Percentiles rank a stretch among this genome's conserved stretches.
phyloP scores from a whole-genome alignment of 164 flowering plant species.

The Platanus orientalis region DNA sequence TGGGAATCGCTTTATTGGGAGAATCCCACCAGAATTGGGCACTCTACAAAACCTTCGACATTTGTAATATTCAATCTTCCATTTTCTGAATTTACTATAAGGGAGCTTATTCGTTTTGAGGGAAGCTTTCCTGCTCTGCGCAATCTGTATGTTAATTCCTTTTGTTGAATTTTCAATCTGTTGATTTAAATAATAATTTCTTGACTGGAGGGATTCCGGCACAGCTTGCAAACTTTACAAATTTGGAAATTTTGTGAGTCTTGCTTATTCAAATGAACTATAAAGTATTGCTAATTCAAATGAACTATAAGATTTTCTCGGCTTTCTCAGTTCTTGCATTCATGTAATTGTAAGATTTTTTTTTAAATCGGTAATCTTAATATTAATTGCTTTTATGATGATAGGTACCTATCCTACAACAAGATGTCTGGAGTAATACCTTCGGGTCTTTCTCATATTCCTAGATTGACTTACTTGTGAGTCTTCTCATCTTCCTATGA shows the following conservation, averaged over 20 bases:
- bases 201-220: constrained; percentile 92
- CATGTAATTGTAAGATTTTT: too few species aligned
- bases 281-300: constrained; percentile 20
- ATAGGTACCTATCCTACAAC: constrained; percentile 83
- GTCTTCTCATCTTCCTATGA: constrained; percentile 23
- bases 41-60: constrained; percentile 72
- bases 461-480: constrained; percentile 77
- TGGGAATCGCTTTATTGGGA: constrained; percentile 77
- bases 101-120: constrained; percentile 82
- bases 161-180: background rate
- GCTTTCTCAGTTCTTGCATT: background rate
- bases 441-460: constrained; percentile 65
- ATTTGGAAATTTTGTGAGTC: constrained; percentile 83
- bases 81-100: constrained; percentile 37
- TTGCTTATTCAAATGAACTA: background rate
- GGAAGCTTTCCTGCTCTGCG: constrained; percentile 93
- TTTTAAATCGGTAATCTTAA: too few species aligned
- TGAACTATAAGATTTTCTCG: background rate
- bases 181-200: constrained; percentile 80
- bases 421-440: constrained; percentile 91
- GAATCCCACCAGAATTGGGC: constrained; percentile 91
- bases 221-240: constrained; percentile 84
- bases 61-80: constrained; percentile 41
- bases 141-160: constrained; percentile 61
- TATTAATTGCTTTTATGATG: constrained; percentile 17